phyloP scores from a whole-genome alignment of 2,329 filamentous ascomycete species.

The Aspergillus aculeatinus region DNA sequence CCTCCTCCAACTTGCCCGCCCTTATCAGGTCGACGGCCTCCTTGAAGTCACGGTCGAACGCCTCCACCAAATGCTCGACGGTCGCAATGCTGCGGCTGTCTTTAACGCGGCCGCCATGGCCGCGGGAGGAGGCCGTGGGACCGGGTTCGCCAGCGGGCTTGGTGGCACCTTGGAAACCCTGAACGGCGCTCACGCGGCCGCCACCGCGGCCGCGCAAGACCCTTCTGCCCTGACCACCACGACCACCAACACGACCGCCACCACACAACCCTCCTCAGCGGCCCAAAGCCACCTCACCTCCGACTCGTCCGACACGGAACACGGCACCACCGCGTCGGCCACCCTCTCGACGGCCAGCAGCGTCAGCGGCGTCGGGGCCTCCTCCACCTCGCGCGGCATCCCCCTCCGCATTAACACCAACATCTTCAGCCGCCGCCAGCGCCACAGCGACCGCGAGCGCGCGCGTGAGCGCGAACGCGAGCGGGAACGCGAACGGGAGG shows the following conservation, averaged over 20 bases:
- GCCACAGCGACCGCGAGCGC: slow-evolving; percentile 16
- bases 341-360: slow-evolving; percentile 29
- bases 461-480: slow-evolving; percentile 30
- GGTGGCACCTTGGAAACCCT: slow-evolving; percentile 44
- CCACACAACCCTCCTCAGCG: slow-evolving; percentile 15
- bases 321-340: slow-evolving; percentile 27
- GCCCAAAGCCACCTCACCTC: slow-evolving; percentile 35
- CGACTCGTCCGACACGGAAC: slow-evolving; percentile 42
- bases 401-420: slow-evolving; percentile 44
- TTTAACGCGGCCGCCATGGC: slow-evolving; percentile 99
- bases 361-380: slow-evolving; percentile 24
- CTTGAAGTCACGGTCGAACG: slow-evolving; percentile 90
- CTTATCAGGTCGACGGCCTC: slow-evolving; percentile 89
- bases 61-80: slow-evolving; percentile 84
- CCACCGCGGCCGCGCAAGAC: slow-evolving; percentile 16
- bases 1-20: slow-evolving; percentile 85
- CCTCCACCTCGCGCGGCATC: slow-evolving; percentile 25
- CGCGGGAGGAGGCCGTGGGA: slow-evolving; percentile 83
- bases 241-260: slow-evolving; percentile 20
- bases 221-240: not conserved
- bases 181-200: slow-evolving; percentile 35
- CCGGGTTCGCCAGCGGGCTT: slow-evolving; percentile 64
- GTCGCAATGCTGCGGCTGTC: slow-evolving; percentile 89
- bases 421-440: slow-evolving; percentile 28
- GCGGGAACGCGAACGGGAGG: slow-evolving; percentile 22